Percentiles rank a stretch among this genome's conserved stretches.
Conservation (phyloP, 331 rosid species). For the Phaseolus coccineus region DNA sequence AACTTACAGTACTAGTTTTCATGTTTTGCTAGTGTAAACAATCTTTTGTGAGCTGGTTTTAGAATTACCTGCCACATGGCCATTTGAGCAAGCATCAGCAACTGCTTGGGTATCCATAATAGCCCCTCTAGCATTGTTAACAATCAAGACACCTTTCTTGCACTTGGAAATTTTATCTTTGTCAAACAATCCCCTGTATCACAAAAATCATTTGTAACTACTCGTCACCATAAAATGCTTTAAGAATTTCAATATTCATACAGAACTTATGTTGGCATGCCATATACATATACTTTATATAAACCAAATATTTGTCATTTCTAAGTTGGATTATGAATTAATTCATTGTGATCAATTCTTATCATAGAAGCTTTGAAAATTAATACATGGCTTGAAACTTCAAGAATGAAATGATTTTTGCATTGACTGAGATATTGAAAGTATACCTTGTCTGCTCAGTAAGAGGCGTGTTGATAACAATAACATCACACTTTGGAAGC, state of each 20-base stretch:
- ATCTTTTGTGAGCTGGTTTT: neutral
- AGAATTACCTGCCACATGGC: conserved; percentile 86
- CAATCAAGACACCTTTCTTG: conserved; percentile 86
- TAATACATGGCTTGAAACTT: neutral
- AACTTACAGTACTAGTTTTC: neutral
- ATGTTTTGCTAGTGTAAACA: conserved; percentile 9
- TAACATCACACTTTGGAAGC: conserved; percentile 92
- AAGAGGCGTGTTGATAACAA: conserved; percentile 91
- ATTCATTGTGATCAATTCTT: no score
- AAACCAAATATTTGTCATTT: no score
- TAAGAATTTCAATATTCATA: neutral
- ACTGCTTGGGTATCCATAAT: conserved; percentile 93
- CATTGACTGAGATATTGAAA: neutral
- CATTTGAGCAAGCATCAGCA: conserved; percentile 83
- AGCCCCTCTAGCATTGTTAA: conserved; percentile 96
- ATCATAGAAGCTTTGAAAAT: neutral
- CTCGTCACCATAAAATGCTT: neutral
- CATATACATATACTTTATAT: no score
- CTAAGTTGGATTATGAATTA: no score
- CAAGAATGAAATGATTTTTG: neutral
- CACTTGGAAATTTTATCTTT: conserved; percentile 79
- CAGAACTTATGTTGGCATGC: neutral
- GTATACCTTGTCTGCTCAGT: conserved; percentile 88
- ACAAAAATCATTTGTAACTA: conserved; percentile 31
- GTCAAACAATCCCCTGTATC: conserved; percentile 81